Conservation (phyloP, 805 yeast genomes). For the Candida schatavii region DNA sequence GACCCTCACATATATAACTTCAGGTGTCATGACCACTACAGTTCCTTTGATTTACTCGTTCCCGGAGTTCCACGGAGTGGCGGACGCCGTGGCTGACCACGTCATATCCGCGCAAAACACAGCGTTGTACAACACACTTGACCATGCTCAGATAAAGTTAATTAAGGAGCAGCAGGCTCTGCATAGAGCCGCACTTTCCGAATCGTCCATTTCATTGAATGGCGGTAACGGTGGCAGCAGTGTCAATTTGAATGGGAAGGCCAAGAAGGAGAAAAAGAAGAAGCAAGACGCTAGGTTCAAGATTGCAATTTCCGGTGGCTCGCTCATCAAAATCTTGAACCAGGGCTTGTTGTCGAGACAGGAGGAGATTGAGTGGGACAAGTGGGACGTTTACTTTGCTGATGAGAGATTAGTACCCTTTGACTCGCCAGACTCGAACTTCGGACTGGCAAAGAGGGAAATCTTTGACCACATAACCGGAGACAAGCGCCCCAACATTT, state of each 20-base stretch:
- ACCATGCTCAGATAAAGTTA: constrained; percentile 28
- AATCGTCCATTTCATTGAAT: constrained; percentile 4
- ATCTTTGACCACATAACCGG: constrained; percentile 68
- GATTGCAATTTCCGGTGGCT: constrained; percentile 92
- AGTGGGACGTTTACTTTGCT: constrained; percentile 95
- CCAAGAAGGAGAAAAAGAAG: constrained; percentile 46
- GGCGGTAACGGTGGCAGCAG: constrained; percentile 6
- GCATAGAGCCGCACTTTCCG: constrained; percentile 1
- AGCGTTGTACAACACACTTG: constrained; percentile 49
- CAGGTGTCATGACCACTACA: constrained; percentile 75
- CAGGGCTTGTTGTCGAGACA: constrained; percentile 77
- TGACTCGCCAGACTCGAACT: constrained; percentile 77
- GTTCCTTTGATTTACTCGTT: constrained; percentile 93
- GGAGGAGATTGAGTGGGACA: constrained; percentile 79
- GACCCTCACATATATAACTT: too few relatives aligned
- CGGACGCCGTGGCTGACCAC: constrained; percentile 96
- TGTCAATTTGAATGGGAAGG: constrained; percentile 18
- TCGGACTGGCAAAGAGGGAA: constrained; percentile 82
- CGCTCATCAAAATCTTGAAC: constrained; percentile 77
- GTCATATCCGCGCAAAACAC: constrained; percentile 83
- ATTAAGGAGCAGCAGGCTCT: constrained; percentile 23
- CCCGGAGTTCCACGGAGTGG: constrained; percentile 85
- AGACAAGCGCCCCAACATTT: constrained; percentile 63
- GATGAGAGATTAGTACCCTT: constrained; percentile 95
- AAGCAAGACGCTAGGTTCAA: constrained; percentile 72